Evolutionary conservation across 192 early-diverging fungal genomes (phyloP).

Genomic region (Mortierella alpina): DNA sequence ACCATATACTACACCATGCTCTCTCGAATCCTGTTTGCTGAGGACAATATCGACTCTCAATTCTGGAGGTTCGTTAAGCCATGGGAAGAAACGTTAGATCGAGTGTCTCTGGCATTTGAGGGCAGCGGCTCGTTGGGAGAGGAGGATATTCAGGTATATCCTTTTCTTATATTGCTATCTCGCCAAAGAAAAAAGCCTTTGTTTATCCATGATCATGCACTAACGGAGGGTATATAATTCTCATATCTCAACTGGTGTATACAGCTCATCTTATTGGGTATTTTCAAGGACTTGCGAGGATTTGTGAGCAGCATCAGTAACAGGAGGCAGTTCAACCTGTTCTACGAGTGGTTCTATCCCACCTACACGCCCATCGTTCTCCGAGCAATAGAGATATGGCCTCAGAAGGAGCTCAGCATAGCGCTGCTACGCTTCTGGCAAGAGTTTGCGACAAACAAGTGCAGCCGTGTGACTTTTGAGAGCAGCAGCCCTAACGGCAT

Average conservation of each 20-base stretch:
- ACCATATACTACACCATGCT: constrained; percentile 83
- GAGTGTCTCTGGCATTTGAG: constrained; percentile 55
- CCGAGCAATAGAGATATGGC: constrained; percentile 75
- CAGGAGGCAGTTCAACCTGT: constrained; percentile 68
- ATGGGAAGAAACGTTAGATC: constrained; percentile 65
- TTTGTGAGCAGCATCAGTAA: constrained; percentile 74
- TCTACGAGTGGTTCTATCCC: constrained; percentile 91
- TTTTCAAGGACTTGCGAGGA: constrained; percentile 84
- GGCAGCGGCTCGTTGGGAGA: constrained; percentile 21
- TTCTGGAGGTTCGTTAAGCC: constrained; percentile 82
- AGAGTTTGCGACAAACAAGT: constrained; percentile 86
- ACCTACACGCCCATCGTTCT: constrained; percentile 70
- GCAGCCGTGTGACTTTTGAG: constrained; percentile 86
- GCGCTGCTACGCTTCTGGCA: constrained; percentile 79
- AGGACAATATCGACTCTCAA: constrained; percentile 66
- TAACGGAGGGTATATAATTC: too few species aligned
- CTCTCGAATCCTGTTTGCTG: constrained; percentile 78
- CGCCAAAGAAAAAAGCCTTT: background rate
- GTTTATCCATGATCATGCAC: too few species aligned
- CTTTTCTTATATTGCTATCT: background rate
- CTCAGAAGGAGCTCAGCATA: constrained; percentile 69
- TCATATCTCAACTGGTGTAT: background rate
- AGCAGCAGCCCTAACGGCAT: constrained; percentile 89
- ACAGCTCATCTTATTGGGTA: constrained; percentile 62
- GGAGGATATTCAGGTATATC: constrained; percentile 35